These are phyloP conservation scores for Paramecium caudatum DNA, from an alignment of 73 alveolate genomes.

Conservation along the genomic window DNA sequence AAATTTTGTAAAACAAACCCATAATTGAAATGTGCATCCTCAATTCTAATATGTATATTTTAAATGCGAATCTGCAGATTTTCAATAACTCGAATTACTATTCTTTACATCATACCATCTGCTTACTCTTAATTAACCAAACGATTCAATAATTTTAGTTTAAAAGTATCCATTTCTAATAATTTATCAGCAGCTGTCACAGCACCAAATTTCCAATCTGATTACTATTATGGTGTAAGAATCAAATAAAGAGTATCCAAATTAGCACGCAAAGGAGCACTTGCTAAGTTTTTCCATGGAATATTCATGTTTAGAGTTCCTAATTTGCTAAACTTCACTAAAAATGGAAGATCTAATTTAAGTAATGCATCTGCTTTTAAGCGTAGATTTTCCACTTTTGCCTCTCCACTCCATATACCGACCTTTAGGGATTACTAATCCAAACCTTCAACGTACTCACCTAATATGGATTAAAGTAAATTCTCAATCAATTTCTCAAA, in stretches of 20 bases:
- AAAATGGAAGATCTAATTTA: conserved; percentile 37
- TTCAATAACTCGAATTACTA: conserved; percentile 37
- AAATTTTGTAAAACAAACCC: conserved; percentile 28
- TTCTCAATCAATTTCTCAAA: conserved; percentile 60
- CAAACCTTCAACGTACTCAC: conserved; percentile 58
- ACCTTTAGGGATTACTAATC: conserved; percentile 26
- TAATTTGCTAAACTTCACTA: conserved; percentile 34
- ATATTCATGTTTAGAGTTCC: conserved; percentile 33
- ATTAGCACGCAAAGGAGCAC: conserved; percentile 17
- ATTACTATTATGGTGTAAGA: background rate
- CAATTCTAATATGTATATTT: conserved; percentile 57
- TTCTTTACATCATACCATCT: conserved; percentile 53
- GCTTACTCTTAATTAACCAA: background rate
- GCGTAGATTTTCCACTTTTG: conserved; percentile 30
- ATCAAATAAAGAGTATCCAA: conserved; percentile 15
- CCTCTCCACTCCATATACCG: conserved; percentile 65
- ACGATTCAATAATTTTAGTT: background rate
- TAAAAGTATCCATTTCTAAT: conserved; percentile 5
- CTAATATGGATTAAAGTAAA: conserved; percentile 38
- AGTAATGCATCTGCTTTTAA: conserved; percentile 41
- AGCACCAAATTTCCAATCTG: conserved; percentile 48
- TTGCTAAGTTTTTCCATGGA: conserved; percentile 48
- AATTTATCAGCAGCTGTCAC: conserved; percentile 26
- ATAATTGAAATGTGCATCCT: background rate
- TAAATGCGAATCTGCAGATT: conserved; percentile 8